Conservation (phyloP, 306 rosid species). For the Ormosia emarginata region DNA sequence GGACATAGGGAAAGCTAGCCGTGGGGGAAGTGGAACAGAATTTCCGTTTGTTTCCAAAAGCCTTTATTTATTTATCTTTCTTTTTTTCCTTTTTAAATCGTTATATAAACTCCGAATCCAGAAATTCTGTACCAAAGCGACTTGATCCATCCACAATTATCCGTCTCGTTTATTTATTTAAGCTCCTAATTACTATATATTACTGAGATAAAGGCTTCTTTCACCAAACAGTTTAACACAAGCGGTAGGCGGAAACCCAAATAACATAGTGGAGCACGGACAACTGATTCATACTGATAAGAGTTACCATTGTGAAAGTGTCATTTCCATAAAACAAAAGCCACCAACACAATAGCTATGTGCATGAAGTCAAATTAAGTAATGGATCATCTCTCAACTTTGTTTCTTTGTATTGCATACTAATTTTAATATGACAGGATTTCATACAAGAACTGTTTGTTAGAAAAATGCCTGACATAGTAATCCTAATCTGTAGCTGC, state of each 20-base stretch:
- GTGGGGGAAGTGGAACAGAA: neutral
- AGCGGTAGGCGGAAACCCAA: neutral
- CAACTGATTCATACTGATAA: neutral
- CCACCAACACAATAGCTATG: neutral
- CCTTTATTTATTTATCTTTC: too few relatives aligned
- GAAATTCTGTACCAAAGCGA: neutral
- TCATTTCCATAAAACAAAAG: neutral
- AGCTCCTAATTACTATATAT: too few relatives aligned
- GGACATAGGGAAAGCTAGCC: neutral
- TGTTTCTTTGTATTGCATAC: neutral
- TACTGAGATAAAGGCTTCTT: too few relatives aligned
- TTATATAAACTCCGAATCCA: neutral
- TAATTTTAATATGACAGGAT: slow-evolving; percentile 2
- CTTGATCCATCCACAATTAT: neutral
- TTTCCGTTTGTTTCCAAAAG: neutral
- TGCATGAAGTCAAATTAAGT: neutral
- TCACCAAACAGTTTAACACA: too few relatives aligned
- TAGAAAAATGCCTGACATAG: slow-evolving; percentile 15
- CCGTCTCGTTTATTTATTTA: too few relatives aligned
- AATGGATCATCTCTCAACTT: neutral
- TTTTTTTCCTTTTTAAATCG: too few relatives aligned
- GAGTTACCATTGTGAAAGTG: neutral
- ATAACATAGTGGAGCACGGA: neutral
- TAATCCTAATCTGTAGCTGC: slow-evolving; percentile 21
- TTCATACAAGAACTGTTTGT: slow-evolving; percentile 1